Base-by-base conservation (phyloP, 1,284 basidiomycete species). In the Ceratobasidium sp. region DNA sequence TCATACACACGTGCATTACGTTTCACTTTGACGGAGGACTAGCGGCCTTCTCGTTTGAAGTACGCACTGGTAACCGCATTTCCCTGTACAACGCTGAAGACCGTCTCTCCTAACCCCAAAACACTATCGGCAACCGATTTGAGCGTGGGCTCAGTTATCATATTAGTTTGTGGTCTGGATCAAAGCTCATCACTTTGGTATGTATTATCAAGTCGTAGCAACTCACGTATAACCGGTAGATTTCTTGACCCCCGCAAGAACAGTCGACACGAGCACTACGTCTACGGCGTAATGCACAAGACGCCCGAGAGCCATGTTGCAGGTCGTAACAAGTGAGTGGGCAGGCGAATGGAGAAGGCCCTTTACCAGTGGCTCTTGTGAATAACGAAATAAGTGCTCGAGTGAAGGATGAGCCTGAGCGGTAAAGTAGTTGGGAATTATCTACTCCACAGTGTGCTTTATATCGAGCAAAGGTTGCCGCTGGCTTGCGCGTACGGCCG, bases 191-290 rank as follows among this genome's bases (percentile, higher is more conserved):
- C 42, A 25, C 11, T 16, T 52, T 27, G 52, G 27, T 36, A 64
- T 16, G 33, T 56, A 44, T 21, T 47, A 5, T 21, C 54, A 29
- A 16, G 8, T 33, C 19, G 11, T 14, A 33, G 41, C 50, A 16
- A 88, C 92, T 78, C 77, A 96, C 94, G 85, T 80, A 79, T 93
- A 93, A 39, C 94, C 94, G 70, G 89, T 95, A 30, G 93, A 89
- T 72, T 92, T 87, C 79, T 90, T 90, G 73, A 99, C 88, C 39
- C 96, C 96, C 39, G 95, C 95, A 23, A 96, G 79, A 9, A 98
- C 84, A 9, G 95, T 93, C 16, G 93, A 95, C 62, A 98, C 73
- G 50, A 98, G 82, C 66, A 93, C 84, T 25, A 90, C 91, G 76
- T 98, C 96, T 64, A 91, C 79, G 47, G 88, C 84, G 75, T 91